These are phyloP conservation scores for Brassica rapa DNA, from an alignment of 345 rosid genomes.

Conservation along the genomic window DNA sequence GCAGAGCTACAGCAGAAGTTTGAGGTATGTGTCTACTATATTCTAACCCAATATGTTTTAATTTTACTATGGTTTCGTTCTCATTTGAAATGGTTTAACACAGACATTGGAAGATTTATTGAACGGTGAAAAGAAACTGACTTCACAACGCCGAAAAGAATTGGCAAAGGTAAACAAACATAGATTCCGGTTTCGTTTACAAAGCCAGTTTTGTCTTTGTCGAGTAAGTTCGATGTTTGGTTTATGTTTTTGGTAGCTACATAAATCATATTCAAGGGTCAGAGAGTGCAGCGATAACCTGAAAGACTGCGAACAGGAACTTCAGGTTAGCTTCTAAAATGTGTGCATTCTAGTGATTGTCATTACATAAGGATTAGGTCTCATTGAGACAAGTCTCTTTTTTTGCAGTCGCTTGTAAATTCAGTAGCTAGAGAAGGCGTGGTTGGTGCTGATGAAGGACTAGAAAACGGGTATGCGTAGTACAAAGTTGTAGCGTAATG, in stretches of 20 bases:
- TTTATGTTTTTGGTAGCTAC: constrained; percentile 55
- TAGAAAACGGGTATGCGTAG: constrained; percentile 30
- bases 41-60: constrained; percentile 4
- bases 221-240: constrained; percentile 20
- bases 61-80: constrained; percentile 15
- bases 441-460: constrained; percentile 26
- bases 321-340: constrained; percentile 55
- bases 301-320: constrained; percentile 70
- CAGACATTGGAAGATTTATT: constrained; percentile 78
- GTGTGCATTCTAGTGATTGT: constrained; percentile 7
- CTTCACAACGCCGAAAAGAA: constrained; percentile 60
- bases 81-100: constrained; percentile 41
- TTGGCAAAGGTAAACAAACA: constrained; percentile 60
- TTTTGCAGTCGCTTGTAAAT: constrained; percentile 29
- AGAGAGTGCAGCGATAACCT: constrained; percentile 62
- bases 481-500: neutral
- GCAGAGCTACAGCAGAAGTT: constrained; percentile 62
- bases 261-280: constrained; percentile 62
- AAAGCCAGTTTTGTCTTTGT: neutral
- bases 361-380: neutral
- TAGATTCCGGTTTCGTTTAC: neutral
- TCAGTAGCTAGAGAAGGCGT: constrained; percentile 32
- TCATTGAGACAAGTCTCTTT: neutral
- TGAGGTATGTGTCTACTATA: constrained; percentile 48
- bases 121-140: constrained; percentile 60